A percentile compares a stretch with the other conserved stretches of the same genome.
phyloP scores from a whole-genome alignment of 2,329 filamentous ascomycete genomes.

The Botrytis paeoniae region DNA sequence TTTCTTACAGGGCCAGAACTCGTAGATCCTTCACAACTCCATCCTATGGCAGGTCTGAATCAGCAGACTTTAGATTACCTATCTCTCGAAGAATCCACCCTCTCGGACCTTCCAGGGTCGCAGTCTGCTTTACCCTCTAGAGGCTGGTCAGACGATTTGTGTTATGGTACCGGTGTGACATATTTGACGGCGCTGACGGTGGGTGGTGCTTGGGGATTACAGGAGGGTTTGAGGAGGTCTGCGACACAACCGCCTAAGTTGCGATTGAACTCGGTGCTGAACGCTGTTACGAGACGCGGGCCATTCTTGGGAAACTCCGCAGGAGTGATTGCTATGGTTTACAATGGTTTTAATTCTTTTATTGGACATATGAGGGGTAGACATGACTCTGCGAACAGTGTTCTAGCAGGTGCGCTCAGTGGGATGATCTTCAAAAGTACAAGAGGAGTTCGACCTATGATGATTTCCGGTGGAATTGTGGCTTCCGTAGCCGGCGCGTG shows the following conservation, averaged over 20 bases:
- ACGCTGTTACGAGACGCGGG: constrained; percentile 87
- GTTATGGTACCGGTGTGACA: constrained; percentile 93
- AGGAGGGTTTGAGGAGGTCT: constrained; percentile 82
- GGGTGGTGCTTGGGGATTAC: constrained; percentile 88
- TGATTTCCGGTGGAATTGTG: constrained; percentile 89
- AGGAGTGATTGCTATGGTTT: constrained; percentile 91
- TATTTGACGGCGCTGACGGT: constrained; percentile 84
- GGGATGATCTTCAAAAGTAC: constrained; percentile 98
- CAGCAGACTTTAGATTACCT: constrained; percentile 93
- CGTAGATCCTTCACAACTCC: constrained; percentile 82
- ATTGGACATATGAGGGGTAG: constrained; percentile 77
- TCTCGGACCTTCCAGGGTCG: constrained; percentile 80
- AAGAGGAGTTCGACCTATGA: constrained; percentile 82
- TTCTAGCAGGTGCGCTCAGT: constrained; percentile 79
- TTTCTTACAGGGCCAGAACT: constrained; percentile 77
- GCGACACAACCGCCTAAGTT: constrained; percentile 79
- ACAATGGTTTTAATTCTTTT: constrained; percentile 87
- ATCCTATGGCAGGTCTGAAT: constrained; percentile 91
- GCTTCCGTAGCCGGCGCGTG: constrained; percentile 80
- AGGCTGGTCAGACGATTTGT: constrained; percentile 97
- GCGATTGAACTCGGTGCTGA: constrained; percentile 88
- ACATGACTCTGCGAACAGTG: constrained; percentile 87
- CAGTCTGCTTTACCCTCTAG: constrained; percentile 89
- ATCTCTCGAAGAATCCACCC: constrained; percentile 83
- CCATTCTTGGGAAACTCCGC: constrained; percentile 96